Evolutionary conservation across 805 yeast genomes (phyloP).

Genomic region (Yarrowia yakushimensis): DNA sequence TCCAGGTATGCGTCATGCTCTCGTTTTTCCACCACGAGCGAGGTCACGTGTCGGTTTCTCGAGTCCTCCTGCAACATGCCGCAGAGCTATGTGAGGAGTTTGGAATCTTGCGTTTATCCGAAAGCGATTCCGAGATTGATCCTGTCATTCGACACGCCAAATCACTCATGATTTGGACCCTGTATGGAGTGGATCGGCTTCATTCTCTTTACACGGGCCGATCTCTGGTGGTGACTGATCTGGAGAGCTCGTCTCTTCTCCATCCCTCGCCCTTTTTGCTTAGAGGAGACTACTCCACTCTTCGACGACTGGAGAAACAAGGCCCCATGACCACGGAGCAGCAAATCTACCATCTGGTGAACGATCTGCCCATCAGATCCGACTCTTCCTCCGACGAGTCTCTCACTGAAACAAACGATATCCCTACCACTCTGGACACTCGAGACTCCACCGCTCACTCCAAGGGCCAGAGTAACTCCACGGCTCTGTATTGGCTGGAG

Average conservation of each 20-base stretch:
- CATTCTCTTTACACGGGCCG: background rate
- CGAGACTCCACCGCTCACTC: slow-evolving; percentile 9
- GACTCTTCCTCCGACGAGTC: slow-evolving; percentile 12
- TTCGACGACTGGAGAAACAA: slow-evolving; percentile 9
- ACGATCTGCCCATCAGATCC: slow-evolving; percentile 15
- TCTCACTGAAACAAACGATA: background rate
- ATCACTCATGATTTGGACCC: slow-evolving; percentile 4
- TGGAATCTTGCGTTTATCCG: slow-evolving; percentile 2
- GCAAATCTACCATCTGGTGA: slow-evolving; percentile 6
- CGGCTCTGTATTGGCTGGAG: slow-evolving; percentile 19
- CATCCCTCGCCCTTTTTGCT: background rate
- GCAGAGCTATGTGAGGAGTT: slow-evolving; percentile 27
- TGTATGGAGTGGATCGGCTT: background rate
- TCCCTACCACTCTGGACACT: background rate
- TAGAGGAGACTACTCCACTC: slow-evolving; percentile 1
- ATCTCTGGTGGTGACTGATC: slow-evolving; percentile 2
- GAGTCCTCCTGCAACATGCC: slow-evolving; percentile 32
- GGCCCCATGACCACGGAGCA: slow-evolving; percentile 20
- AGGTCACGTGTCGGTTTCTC: slow-evolving; percentile 30
- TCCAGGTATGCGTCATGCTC: slow-evolving; percentile 30
- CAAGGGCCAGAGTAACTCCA: slow-evolving; percentile 8
- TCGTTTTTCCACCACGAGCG: slow-evolving; percentile 31
- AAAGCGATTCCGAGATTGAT: background rate
- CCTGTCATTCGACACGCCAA: slow-evolving; percentile 5
- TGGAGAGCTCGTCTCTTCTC: background rate